A percentile compares a stretch with the other conserved stretches of the same genome.
These are phyloP conservation scores for Pseudevernia furfuracea DNA, from an alignment of 495 filamentous ascomycete species.

Conservation along the genomic window DNA sequence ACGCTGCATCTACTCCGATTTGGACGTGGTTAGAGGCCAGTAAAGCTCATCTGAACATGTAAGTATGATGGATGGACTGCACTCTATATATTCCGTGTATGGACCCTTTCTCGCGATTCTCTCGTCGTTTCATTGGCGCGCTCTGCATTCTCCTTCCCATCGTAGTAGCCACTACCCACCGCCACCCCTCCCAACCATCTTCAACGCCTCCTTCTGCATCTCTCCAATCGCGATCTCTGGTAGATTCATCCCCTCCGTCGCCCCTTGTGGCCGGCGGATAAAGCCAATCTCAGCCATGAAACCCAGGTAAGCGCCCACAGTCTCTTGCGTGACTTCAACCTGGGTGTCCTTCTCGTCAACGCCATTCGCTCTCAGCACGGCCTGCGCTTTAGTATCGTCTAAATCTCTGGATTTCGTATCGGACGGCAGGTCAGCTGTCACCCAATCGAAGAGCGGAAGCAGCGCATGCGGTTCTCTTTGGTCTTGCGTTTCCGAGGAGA, in stretches of 20 bases:
- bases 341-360: slow-evolving; percentile 27
- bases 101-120: too few species aligned
- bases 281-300: slow-evolving; percentile 69
- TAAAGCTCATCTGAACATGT: too few species aligned
- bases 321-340: slow-evolving; percentile 49
- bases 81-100: too few species aligned
- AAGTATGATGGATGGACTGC: too few species aligned
- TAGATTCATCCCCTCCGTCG: slow-evolving; percentile 38
- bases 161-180: neutral
- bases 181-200: slow-evolving; percentile 45
- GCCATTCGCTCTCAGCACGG: slow-evolving; percentile 57
- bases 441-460: slow-evolving; percentile 80
- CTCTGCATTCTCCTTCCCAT: neutral
- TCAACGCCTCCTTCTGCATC: slow-evolving; percentile 44
- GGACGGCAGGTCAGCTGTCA: slow-evolving; percentile 66
- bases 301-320: slow-evolving; percentile 63
- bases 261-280: slow-evolving; percentile 47
- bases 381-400: slow-evolving; percentile 63
- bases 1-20: too few species aligned
- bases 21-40: too few species aligned
- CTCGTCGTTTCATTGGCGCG: neutral
- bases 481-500: slow-evolving; percentile 35
- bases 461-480: slow-evolving; percentile 26
- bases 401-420: slow-evolving; percentile 74
- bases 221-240: slow-evolving; percentile 42